These are phyloP conservation scores for Colletotrichum brevisporum DNA, from an alignment of 2,329 filamentous ascomycete genomes.

Conservation along the genomic window DNA sequence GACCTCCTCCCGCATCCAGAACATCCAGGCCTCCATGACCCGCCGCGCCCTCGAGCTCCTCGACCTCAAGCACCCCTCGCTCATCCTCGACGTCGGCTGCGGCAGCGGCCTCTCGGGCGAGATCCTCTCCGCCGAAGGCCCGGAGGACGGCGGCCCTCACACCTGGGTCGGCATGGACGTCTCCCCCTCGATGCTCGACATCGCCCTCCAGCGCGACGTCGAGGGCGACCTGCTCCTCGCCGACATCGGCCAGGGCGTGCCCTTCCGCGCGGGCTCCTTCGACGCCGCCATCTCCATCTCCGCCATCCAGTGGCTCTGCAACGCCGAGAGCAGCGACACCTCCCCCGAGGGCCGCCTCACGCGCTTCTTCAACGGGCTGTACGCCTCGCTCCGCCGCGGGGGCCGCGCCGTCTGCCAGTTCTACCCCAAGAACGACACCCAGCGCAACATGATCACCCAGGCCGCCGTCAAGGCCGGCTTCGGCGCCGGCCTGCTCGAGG, in stretches of 20 bases:
- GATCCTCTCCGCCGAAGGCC: constrained; percentile 82
- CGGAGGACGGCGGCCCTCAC: constrained; percentile 85
- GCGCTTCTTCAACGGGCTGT: constrained; percentile 93
- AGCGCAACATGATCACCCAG: constrained; percentile 91
- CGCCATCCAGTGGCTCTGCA: constrained; percentile 99
- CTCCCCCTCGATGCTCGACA: constrained; percentile 94
- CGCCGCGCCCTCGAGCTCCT: constrained; percentile 93
- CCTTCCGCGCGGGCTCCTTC: constrained; percentile 92
- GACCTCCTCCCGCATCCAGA: constrained; percentile 93
- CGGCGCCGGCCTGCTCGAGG: constrained; percentile 93
- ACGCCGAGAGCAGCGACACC: constrained; percentile 90
- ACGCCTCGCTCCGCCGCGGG: constrained; percentile 85
- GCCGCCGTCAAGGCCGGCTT: constrained; percentile 96
- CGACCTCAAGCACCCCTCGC: constrained; percentile 80
- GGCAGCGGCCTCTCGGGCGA: constrained; percentile 95
- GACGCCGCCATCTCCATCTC: constrained; percentile 96
- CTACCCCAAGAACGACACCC: constrained; percentile 95
- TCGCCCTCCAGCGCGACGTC: constrained; percentile 91
- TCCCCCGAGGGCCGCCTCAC: constrained; percentile 82
- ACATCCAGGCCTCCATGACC: constrained; percentile 96
- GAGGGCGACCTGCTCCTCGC: constrained; percentile 95
- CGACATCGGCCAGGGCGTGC: constrained; percentile 95
- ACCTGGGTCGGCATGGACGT: constrained; percentile 99
- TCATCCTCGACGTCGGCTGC: constrained; percentile 97
- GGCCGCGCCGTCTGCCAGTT: constrained; percentile 96